Base-by-base conservation (phyloP, 140 eudicot species). In the Stevia rebaudiana region DNA sequence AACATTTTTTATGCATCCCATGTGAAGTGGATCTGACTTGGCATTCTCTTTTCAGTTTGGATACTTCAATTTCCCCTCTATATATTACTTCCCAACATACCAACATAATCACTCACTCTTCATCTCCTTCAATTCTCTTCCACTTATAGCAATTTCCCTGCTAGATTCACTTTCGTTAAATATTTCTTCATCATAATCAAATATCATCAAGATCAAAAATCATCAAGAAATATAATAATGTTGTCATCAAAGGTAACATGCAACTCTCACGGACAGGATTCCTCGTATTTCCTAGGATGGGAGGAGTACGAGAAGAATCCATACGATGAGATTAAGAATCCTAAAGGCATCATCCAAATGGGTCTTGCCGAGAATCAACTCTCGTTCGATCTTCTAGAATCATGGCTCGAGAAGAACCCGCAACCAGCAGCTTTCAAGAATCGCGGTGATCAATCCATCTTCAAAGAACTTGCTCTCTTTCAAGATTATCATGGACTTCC, bases 331-430 rank as follows among this genome's bases (percentile, higher is more conserved):
- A 10, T 54, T 54, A 54, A 25, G 61, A 54, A 54, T 54, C 40
- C 61, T 1, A 54, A 54, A 54, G 61, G 61, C 13, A 54, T 54
- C 12, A 54, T 54, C 11, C 61, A 54, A 28, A 54, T 54, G 61
- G 61, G 61, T 54, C 61, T 54, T n/a, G 61, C 61, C 22, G 61
- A 54, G 40, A 54, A 54, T 54, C 61, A 54, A 54, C 61, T 54
- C 21, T 54, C 61, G 1, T 54, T 54, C 11, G 61, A 54, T 21
- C 61, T 54, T 25, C 21, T 54, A 0, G 61, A 54, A 7, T 28
- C 22, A 11, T 54, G 61, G 61, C 61, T 54, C 61, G 12, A 54
- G 39, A 54, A 54, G 5, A 25, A 54, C 39, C 40, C 61, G 2
- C 61, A 54, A 54, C 61, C 61, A 12, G 3, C 18, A 15, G 61